phyloP scores from a whole-genome alignment of 2,329 filamentous ascomycete species.

The Albophoma yamanashiensis region DNA sequence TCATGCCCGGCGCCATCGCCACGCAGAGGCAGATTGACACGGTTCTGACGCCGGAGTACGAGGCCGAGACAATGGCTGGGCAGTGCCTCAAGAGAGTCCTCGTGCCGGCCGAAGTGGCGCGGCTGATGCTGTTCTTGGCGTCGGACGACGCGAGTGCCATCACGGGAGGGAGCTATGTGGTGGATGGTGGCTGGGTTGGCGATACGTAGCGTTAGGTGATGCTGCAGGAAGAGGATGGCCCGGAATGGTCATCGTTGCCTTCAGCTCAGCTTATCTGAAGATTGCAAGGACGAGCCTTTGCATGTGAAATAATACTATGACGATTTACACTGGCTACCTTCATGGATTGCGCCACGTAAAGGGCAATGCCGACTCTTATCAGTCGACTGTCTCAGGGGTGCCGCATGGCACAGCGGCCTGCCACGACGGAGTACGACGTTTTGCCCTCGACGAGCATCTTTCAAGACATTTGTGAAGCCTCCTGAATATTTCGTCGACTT shows the following conservation, averaged over 20 bases:
- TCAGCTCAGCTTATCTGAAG: neutral
- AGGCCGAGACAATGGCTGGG: conserved; percentile 23
- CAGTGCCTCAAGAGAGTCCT: conserved; percentile 32
- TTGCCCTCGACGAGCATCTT: neutral
- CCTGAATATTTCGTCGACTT: neutral
- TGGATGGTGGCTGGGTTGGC: conserved; percentile 21
- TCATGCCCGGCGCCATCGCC: conserved; percentile 37
- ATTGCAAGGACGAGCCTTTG: too few species aligned
- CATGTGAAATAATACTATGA: neutral
- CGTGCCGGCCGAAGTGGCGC: conserved; percentile 31
- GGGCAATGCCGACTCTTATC: neutral
- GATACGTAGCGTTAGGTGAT: neutral
- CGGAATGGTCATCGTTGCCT: neutral
- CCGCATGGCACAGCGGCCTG: neutral
- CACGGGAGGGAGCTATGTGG: conserved; percentile 27
- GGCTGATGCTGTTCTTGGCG: conserved; percentile 32
- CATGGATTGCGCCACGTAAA: neutral
- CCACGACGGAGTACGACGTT: neutral
- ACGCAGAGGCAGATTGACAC: conserved; percentile 32
- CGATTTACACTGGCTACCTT: neutral
- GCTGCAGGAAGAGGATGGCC: neutral
- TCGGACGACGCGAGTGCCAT: conserved; percentile 35
- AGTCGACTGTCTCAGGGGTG: neutral
- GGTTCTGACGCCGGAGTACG: conserved; percentile 30
- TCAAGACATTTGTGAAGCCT: neutral